Evolutionary conservation across 495 filamentous ascomycete species (phyloP).

Genomic region (Annulohypoxylon bovei): DNA sequence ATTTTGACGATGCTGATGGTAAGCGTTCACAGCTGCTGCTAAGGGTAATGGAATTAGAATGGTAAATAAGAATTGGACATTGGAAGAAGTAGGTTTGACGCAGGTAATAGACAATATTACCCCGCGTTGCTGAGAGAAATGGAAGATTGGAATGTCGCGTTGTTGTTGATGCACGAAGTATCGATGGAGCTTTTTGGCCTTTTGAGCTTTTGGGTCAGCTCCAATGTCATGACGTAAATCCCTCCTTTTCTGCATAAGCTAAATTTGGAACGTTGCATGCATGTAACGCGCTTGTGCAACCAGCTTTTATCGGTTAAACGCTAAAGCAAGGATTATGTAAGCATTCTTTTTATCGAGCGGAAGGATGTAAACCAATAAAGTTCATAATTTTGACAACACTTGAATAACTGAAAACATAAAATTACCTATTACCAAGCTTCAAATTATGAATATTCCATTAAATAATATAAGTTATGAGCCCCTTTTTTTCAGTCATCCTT

Average conservation of each 20-base stretch:
- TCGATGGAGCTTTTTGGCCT: not conserved
- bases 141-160: constrained; percentile 30
- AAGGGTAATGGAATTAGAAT: constrained; percentile 4
- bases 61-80: constrained; percentile 7
- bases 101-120: constrained; percentile 24
- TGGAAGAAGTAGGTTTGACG: constrained; percentile 16
- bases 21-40: constrained; percentile 46
- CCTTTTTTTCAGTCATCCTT: not conserved
- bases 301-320: not conserved
- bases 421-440: not conserved
- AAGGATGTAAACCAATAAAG: not conserved
- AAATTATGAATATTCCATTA: not conserved
- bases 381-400: not conserved
- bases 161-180: constrained; percentile 28
- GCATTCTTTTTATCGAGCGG: not conserved
- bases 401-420: not conserved
- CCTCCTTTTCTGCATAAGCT: not conserved
- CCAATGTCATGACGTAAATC: constrained; percentile 40
- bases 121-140: constrained; percentile 27
- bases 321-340: too few species aligned
- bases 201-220: not conserved
- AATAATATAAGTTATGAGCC: not conserved
- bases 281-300: not conserved
- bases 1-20: constrained; percentile 61
- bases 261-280: not conserved